A percentile compares a stretch with the other conserved stretches of the same genome.
Conservation (phyloP, 1,284 basidiomycete genomes). For the Microbotryum intermedium region DNA sequence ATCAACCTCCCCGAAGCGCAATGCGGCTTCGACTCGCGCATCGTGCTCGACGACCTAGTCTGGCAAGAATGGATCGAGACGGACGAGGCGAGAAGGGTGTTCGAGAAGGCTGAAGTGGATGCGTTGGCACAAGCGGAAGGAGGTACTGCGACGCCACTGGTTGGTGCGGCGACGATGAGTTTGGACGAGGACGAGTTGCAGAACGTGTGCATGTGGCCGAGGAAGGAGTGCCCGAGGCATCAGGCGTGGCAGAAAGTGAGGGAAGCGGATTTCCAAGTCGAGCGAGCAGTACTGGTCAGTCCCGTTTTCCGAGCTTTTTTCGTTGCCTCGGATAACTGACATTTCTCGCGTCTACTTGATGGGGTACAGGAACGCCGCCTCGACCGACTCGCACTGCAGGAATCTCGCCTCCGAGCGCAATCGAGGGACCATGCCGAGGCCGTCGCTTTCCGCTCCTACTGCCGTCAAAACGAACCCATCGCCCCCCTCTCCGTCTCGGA, state of each 20-base stretch:
- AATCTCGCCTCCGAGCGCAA: background rate
- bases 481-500: no score
- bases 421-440: conserved; percentile 14
- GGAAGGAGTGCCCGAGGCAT: conserved; percentile 66
- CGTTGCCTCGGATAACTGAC: background rate
- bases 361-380: conserved; percentile 15
- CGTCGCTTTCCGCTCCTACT: conserved; percentile 10
- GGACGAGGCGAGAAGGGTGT: conserved; percentile 43
- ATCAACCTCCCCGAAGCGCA: conserved; percentile 26
- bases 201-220: conserved; percentile 57
- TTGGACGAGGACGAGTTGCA: conserved; percentile 44
- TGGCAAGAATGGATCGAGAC: conserved; percentile 13
- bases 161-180: conserved; percentile 36
- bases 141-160: background rate
- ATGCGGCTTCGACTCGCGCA: conserved; percentile 73
- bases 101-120: conserved; percentile 46
- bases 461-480: background rate
- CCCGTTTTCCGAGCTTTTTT: background rate
- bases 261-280: conserved; percentile 57
- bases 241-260: conserved; percentile 70
- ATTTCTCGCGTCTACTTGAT: background rate
- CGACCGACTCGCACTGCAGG: conserved; percentile 1
- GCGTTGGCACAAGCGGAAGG: conserved; percentile 35
- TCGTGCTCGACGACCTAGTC: conserved; percentile 69
- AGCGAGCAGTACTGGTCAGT: conserved; percentile 44